These are phyloP conservation scores for Stylosanthes scabra DNA, from an alignment of 331 rosid genomes.

Conservation along the genomic window DNA sequence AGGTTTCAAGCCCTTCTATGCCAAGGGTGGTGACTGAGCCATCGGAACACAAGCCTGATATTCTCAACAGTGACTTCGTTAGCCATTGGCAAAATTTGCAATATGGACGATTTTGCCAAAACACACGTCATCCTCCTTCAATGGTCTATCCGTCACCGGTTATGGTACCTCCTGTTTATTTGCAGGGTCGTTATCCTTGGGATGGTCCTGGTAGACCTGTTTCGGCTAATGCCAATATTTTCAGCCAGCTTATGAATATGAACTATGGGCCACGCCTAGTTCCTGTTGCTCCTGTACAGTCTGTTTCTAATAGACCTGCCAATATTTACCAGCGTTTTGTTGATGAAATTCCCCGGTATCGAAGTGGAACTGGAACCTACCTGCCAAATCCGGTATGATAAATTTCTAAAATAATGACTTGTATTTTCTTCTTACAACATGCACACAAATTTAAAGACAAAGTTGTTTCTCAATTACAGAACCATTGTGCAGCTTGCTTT, in stretches of 20 bases:
- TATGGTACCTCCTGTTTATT: slow-evolving; percentile 75
- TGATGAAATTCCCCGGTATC: slow-evolving; percentile 86
- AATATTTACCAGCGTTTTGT: slow-evolving; percentile 71
- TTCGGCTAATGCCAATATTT: slow-evolving; percentile 69
- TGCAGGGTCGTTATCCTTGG: slow-evolving; percentile 87
- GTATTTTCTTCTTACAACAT: background rate
- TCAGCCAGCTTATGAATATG: slow-evolving; percentile 65
- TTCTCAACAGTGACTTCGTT: slow-evolving; percentile 83
- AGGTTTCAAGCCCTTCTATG: slow-evolving; percentile 59
- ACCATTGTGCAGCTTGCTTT: slow-evolving; percentile 3
- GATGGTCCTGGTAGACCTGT: slow-evolving; percentile 98
- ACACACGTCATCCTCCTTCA: slow-evolving; percentile 57
- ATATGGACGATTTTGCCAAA: slow-evolving; percentile 80
- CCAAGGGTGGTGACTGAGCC: slow-evolving; percentile 57
- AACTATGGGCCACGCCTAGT: slow-evolving; percentile 72
- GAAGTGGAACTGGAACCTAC: slow-evolving; percentile 98
- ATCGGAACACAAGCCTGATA: slow-evolving; percentile 68
- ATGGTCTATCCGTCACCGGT: slow-evolving; percentile 62
- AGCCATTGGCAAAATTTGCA: slow-evolving; percentile 89
- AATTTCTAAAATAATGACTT: background rate
- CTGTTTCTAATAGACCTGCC: slow-evolving; percentile 80
- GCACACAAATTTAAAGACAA: background rate
- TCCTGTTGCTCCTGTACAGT: slow-evolving; percentile 78
- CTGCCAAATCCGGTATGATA: slow-evolving; percentile 96
- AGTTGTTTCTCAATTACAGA: slow-evolving; percentile 12